phyloP scores from a whole-genome alignment of 257 asterid species.

The Pogostemon cablin region DNA sequence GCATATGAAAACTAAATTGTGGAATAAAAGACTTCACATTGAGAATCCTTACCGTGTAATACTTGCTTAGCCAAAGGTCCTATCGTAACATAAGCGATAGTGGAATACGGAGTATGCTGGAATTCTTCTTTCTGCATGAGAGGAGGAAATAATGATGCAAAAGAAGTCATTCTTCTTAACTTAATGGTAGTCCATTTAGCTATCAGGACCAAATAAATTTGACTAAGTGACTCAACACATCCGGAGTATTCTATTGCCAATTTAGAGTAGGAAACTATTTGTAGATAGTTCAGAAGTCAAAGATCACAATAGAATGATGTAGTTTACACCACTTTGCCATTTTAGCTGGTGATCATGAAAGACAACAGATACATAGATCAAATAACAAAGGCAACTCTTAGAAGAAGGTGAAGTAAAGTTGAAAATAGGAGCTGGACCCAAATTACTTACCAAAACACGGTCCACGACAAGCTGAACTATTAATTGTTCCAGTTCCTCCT shows the following conservation, averaged over 20 bases:
- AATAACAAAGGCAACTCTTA: conserved; percentile 18
- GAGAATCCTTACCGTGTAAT: conserved; percentile 64
- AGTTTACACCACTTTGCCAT: conserved; percentile 16
- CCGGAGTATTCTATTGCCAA: background rate
- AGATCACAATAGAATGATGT: conserved; percentile 17
- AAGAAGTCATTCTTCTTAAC: background rate
- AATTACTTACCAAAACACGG: conserved; percentile 65
- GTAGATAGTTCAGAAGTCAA: conserved; percentile 11
- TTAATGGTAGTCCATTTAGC: conserved; percentile 2
- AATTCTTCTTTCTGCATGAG: conserved; percentile 90
- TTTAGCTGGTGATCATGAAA: background rate
- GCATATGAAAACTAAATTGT: background rate
- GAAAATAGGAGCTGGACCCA: conserved; percentile 21
- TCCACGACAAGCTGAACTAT: conserved; percentile 78
- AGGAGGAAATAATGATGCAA: conserved; percentile 20
- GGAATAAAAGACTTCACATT: background rate
- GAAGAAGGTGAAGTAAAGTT: conserved; percentile 3
- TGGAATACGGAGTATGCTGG: conserved; percentile 92
- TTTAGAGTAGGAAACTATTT: background rate
- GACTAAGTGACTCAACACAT: background rate
- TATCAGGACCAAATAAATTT: conserved; percentile 10
- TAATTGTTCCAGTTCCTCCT: conserved; percentile 79
- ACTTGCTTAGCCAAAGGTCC: conserved; percentile 87
- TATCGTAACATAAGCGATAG: conserved; percentile 85
- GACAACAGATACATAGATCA: conserved; percentile 6